Percentiles rank a stretch among this genome's conserved stretches.
Conservation (phyloP, 2,329 filamentous ascomycete genomes). For the Trichoderma koningiopsis region DNA sequence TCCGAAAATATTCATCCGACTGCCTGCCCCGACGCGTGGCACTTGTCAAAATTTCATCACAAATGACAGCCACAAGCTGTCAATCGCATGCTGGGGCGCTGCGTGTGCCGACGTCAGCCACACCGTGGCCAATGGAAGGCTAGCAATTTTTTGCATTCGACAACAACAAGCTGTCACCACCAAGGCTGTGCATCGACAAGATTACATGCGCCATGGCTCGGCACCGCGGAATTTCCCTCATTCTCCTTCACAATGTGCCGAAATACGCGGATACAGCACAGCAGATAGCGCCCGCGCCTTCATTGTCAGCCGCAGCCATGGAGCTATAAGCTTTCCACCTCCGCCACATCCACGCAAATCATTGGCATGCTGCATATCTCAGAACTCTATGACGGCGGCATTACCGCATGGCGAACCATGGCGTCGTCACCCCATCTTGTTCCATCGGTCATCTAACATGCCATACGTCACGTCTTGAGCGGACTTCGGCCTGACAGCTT, state of each 20-base stretch:
- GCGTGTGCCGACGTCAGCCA: neutral
- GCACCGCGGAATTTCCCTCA: neutral
- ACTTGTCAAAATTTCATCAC: neutral
- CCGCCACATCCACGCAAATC: constrained; percentile 13
- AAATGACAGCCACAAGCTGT: neutral
- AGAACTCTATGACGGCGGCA: constrained; percentile 8
- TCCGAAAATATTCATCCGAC: neutral
- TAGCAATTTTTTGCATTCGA: neutral
- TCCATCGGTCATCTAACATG: neutral
- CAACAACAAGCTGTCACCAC: neutral
- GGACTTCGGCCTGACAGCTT: neutral
- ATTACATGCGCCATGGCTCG: neutral
- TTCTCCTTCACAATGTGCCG: neutral
- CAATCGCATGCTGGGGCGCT: neutral
- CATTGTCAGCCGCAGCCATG: neutral
- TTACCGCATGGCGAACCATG: constrained; percentile 12
- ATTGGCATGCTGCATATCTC: constrained; percentile 2
- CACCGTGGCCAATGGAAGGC: neutral
- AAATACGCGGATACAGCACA: neutral
- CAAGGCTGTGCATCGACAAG: neutral
- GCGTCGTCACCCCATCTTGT: constrained; percentile 7
- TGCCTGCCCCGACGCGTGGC: neutral
- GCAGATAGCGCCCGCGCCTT: neutral
- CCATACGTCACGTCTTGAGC: neutral
- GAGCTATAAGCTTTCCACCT: constrained; percentile 15